These are phyloP conservation scores for Pestalotiopsis sp. DNA, from an alignment of 2,329 filamentous ascomycete genomes.

Conservation along the genomic window DNA sequence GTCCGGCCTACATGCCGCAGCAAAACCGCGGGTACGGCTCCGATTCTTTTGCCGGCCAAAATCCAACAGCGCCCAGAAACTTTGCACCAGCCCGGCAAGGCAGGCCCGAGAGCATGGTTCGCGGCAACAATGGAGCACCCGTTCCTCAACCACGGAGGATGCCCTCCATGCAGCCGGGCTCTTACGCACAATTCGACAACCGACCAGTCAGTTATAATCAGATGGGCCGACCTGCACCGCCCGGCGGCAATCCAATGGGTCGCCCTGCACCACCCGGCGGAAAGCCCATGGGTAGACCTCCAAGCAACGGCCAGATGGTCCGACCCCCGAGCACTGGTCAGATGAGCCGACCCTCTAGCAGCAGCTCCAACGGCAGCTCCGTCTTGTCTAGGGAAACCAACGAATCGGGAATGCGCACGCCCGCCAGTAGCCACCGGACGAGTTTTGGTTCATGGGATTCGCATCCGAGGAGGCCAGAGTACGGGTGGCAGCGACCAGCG, in stretches of 20 bases:
- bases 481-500: constrained; percentile 34
- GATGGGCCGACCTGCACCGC: constrained; percentile 14
- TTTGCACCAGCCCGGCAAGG: constrained; percentile 13
- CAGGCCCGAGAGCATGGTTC: constrained; percentile 19
- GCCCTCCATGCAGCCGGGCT: constrained; percentile 20
- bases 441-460: constrained; percentile 44
- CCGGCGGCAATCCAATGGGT: constrained; percentile 12
- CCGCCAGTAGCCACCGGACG: constrained; percentile 34
- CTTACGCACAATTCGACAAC: constrained; percentile 32
- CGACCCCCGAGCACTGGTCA: constrained; percentile 23
- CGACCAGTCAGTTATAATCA: constrained; percentile 24
- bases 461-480: constrained; percentile 25
- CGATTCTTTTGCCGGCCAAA: constrained; percentile 19
- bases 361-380: constrained; percentile 26
- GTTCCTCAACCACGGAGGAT: not conserved
- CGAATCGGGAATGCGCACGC: constrained; percentile 30
- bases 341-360: constrained; percentile 21
- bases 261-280: constrained; percentile 10
- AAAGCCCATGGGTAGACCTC: not conserved
- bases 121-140: constrained; percentile 17
- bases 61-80: constrained; percentile 13
- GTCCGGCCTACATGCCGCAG: constrained; percentile 18
- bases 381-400: constrained; percentile 28
- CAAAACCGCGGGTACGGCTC: constrained; percentile 16
- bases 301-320: not conserved